Percentiles rank a stretch among this genome's conserved stretches.
Conservation (phyloP, 164 flowering plant genomes). For the Vitis vinifera region ASM3070453v1 NC_081814.1:17280001-17280500, state of each 20-base stretch:
- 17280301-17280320: constrained; percentile 40
- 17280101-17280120: constrained; percentile 35
- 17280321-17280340: constrained; percentile 53
- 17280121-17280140: constrained; percentile 45
- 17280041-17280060: no score
- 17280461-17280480: constrained; percentile 51
- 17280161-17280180: constrained; percentile 49
- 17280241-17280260: constrained; percentile 60
- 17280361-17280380: constrained; percentile 55
- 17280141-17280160: constrained; percentile 42
- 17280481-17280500: constrained; percentile 63
- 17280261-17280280: constrained; percentile 52
- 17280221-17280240: constrained; percentile 50
- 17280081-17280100: constrained; percentile 1
- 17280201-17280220: constrained; percentile 48
- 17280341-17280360: constrained; percentile 66
- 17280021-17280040: no score
- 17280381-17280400: constrained; percentile 70
- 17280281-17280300: constrained; percentile 67
- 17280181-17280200: constrained; percentile 39
- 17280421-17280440: constrained; percentile 53
- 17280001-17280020: no score
- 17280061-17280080: constrained; percentile 10
- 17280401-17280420: constrained; percentile 74
- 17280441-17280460: constrained; percentile 38